Conservation (phyloP, 1,139 yeast genomes). For the Blastobotrys persicus region DNA sequence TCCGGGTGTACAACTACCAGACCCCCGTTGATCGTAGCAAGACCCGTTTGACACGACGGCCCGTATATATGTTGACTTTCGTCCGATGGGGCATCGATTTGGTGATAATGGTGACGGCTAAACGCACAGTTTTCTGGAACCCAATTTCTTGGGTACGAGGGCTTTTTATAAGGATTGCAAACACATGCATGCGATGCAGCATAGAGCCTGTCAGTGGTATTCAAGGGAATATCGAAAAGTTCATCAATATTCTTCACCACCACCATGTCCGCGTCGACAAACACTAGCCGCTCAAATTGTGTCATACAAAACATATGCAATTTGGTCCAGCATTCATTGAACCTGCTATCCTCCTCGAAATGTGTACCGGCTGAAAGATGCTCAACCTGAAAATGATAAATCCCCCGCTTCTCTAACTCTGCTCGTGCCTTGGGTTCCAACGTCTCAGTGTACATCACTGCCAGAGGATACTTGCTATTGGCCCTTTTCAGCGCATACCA, state of each 20-base stretch:
- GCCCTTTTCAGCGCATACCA: conserved; percentile 44
- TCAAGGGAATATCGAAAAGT: conserved; percentile 38
- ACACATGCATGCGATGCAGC: conserved; percentile 62
- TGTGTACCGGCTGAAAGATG: conserved; percentile 44
- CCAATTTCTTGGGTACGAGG: conserved; percentile 56
- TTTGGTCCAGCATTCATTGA: conserved; percentile 59
- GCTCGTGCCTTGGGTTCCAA: conserved; percentile 43
- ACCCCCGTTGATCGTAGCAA: conserved; percentile 55
- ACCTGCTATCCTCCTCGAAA: conserved; percentile 48
- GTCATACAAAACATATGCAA: conserved; percentile 49
- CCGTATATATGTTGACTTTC: conserved; percentile 36
- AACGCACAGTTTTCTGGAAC: conserved; percentile 48
- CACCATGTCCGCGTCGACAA: conserved; percentile 56
- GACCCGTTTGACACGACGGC: conserved; percentile 43
- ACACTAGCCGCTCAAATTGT: conserved; percentile 50
- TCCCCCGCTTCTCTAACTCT: conserved; percentile 39
- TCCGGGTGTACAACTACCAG: conserved; percentile 49
- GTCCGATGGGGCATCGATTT: conserved; percentile 22
- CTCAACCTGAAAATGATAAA: conserved; percentile 43
- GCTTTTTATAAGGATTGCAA: conserved; percentile 51
- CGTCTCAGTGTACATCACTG: conserved; percentile 50
- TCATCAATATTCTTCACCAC: conserved; percentile 56
- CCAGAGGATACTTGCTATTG: conserved; percentile 47
- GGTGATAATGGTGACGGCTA: conserved; percentile 36
- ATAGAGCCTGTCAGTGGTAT: conserved; percentile 36